Evolutionary conservation across 2,329 filamentous ascomycete species (phyloP).

Genomic region (Pseudogymnoascus sp.): DNA sequence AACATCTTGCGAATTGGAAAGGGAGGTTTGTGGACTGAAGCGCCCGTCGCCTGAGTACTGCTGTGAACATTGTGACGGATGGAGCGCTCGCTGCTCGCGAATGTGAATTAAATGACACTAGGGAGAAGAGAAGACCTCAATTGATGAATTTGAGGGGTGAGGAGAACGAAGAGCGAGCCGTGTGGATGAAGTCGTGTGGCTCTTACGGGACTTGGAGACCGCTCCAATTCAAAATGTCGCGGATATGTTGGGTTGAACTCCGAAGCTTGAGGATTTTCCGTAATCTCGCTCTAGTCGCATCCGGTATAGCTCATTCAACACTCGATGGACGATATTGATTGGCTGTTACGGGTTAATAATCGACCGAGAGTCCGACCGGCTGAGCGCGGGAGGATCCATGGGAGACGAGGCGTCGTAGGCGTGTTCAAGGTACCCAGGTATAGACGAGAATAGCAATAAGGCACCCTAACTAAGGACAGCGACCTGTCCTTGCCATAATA

Average conservation of each 20-base stretch:
- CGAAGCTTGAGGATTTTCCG: constrained; percentile 6
- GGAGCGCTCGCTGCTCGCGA: constrained; percentile 3
- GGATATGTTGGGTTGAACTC: constrained; percentile 8
- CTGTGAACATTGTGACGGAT: constrained; percentile 47
- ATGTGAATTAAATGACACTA: not conserved
- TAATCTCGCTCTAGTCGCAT: constrained; percentile 4
- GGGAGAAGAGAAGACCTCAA: not conserved
- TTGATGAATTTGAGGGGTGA: not conserved
- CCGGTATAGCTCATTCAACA: not conserved
- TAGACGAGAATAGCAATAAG: constrained; percentile 4
- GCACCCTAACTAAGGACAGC: not conserved
- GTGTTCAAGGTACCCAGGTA: constrained; percentile 1
- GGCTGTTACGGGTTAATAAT: not conserved
- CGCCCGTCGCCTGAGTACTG: constrained; percentile 53
- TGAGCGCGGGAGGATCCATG: constrained; percentile 3
- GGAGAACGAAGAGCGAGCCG: not conserved
- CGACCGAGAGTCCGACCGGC: not conserved
- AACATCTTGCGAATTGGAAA: constrained; percentile 50
- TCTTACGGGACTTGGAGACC: constrained; percentile 2
- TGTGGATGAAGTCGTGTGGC: not conserved
- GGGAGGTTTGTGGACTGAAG: constrained; percentile 43
- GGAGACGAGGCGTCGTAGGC: not conserved
- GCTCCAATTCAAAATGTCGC: constrained; percentile 5
- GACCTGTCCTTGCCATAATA: constrained; percentile 7
- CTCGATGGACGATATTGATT: not conserved